These are phyloP conservation scores for Akanthomyces uredinophilus DNA, from an alignment of 2,329 filamentous ascomycete genomes.

Conservation along the genomic window DNA sequence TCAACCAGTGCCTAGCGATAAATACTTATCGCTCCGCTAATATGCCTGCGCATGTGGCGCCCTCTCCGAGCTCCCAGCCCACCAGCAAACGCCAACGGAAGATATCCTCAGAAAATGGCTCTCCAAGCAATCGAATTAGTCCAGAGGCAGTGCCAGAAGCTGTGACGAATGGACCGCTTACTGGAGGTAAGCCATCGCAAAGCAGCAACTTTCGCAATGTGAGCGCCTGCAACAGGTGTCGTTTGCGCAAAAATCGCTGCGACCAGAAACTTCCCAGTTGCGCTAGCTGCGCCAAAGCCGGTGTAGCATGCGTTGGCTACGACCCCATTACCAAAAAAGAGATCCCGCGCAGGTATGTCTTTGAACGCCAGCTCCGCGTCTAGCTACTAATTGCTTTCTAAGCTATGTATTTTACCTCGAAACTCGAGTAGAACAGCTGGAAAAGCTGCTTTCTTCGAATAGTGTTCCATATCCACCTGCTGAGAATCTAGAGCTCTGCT, in stretches of 20 bases:
- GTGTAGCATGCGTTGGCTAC: conserved; percentile 87
- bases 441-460: conserved; percentile 65
- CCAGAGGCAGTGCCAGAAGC: conserved; percentile 24
- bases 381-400: conserved; percentile 4
- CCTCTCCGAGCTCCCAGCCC: conserved; percentile 46
- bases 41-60: conserved; percentile 44
- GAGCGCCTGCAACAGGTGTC: conserved; percentile 89
- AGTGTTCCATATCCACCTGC: conserved; percentile 68
- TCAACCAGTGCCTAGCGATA: neutral
- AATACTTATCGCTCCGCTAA: neutral
- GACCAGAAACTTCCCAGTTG: conserved; percentile 91
- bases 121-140: conserved; percentile 29
- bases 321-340: conserved; percentile 95
- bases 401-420: conserved; percentile 96
- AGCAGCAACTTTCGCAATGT: conserved; percentile 76
- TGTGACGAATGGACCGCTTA: conserved; percentile 25
- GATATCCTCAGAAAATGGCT: conserved; percentile 45
- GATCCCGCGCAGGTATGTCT: conserved; percentile 80
- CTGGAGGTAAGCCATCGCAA: conserved; percentile 45
- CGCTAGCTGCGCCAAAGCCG: conserved; percentile 87
- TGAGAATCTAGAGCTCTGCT: conserved; percentile 61
- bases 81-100: conserved; percentile 51
- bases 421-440: conserved; percentile 76
- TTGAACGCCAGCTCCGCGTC: neutral
- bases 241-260: conserved; percentile 88